A percentile compares a stretch with the other conserved stretches of the same genome.
Conservation (phyloP, 2,329 filamentous ascomycete species). For the Beauveria medogensis region DNA sequence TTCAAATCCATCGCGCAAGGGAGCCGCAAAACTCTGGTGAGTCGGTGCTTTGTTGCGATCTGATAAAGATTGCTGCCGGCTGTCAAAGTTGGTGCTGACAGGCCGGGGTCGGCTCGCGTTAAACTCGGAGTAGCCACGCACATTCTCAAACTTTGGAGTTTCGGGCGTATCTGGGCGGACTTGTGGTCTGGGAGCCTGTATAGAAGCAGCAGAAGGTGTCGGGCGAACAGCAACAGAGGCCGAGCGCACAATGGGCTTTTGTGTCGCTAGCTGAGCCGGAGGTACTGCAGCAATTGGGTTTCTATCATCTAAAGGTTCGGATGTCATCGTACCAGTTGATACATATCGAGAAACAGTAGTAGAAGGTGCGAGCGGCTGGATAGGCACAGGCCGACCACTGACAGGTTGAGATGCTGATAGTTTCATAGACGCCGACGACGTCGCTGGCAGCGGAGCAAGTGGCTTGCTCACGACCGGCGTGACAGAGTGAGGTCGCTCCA, state of each 20-base stretch:
- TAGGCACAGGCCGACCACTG: slow-evolving; percentile 15
- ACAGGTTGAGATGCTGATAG: slow-evolving; percentile 28
- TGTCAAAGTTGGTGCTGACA: slow-evolving; percentile 70
- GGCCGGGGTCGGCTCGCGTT: slow-evolving; percentile 53
- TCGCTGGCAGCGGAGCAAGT: slow-evolving; percentile 1
- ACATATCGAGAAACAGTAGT: slow-evolving; percentile 30
- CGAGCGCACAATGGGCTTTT: slow-evolving; percentile 2
- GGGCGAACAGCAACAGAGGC: neutral
- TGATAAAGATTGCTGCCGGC: neutral
- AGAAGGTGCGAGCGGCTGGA: slow-evolving; percentile 14
- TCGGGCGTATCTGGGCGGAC: neutral
- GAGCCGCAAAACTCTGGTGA: slow-evolving; percentile 12
- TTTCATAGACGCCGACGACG: slow-evolving; percentile 20
- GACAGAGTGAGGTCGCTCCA: slow-evolving; percentile 22
- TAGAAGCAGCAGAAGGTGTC: neutral
- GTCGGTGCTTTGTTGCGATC: slow-evolving; percentile 58
- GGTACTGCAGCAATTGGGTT: slow-evolving; percentile 30
- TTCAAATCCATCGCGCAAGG: neutral
- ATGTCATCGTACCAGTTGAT: slow-evolving; percentile 73
- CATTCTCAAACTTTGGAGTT: slow-evolving; percentile 8
- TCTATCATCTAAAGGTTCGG: slow-evolving; percentile 45
- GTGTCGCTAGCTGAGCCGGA: slow-evolving; percentile 18
- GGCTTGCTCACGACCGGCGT: slow-evolving; percentile 19
- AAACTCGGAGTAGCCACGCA: slow-evolving; percentile 20
- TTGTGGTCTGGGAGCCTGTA: neutral